Conservation (phyloP, 192 early-diverging fungal genomes). For the Coemansia sp. region DNA sequence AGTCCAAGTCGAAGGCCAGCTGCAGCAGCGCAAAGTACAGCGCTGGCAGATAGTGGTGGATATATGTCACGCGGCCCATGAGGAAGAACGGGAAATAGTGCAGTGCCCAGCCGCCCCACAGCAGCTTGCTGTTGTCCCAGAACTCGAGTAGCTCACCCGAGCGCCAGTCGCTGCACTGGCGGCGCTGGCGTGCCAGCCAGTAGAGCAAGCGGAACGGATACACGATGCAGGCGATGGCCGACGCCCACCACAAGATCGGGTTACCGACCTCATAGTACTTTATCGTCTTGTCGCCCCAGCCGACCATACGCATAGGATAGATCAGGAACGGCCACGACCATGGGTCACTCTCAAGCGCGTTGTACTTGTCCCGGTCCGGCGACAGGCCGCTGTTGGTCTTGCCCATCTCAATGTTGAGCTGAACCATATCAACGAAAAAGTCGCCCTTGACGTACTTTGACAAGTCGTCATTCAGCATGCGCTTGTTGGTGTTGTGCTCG, state of each 20-base stretch:
- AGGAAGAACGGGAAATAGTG: conserved; percentile 94
- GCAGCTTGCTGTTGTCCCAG: conserved; percentile 72
- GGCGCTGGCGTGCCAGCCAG: conserved; percentile 28
- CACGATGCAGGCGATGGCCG: conserved; percentile 48
- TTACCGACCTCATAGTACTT: conserved; percentile 94
- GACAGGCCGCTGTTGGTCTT: conserved; percentile 56
- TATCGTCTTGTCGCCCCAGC: conserved; percentile 70
- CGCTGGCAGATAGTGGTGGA: conserved; percentile 95
- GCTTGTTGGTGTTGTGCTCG: conserved; percentile 44
- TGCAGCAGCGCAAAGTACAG: conserved; percentile 81
- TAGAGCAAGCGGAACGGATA: conserved; percentile 40
- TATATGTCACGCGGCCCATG: conserved; percentile 89
- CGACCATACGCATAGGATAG: conserved; percentile 86
- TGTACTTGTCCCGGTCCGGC: conserved; percentile 58
- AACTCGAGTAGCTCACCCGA: conserved; percentile 58
- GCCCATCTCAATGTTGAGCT: conserved; percentile 57
- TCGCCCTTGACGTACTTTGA: conserved; percentile 36
- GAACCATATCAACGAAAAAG: conserved; percentile 45
- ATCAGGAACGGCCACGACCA: conserved; percentile 86
- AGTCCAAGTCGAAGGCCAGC: conserved; percentile 75
- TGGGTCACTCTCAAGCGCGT: conserved; percentile 63
- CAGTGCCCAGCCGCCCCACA: conserved; percentile 80
- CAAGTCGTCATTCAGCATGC: conserved; percentile 43
- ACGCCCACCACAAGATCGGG: conserved; percentile 84
- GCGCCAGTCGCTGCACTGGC: conserved; percentile 32